Conservation (phyloP, 1,284 basidiomycete genomes). For the Omphalotus olearius region DNA sequence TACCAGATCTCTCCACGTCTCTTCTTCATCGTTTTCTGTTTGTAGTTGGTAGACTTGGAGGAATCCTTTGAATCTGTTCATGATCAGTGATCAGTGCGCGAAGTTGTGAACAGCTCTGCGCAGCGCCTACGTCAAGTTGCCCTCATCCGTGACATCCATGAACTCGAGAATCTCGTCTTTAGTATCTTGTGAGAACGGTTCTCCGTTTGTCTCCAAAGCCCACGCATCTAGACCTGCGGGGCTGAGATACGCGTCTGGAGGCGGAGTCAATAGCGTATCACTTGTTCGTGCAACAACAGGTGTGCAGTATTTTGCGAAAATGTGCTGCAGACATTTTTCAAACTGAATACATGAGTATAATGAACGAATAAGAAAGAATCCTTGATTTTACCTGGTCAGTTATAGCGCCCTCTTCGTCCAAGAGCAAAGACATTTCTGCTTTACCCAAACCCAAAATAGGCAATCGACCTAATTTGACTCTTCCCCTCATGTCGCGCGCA, state of each 20-base stretch:
- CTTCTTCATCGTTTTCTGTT: slow-evolving; percentile 77
- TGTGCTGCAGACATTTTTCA: slow-evolving; percentile 60
- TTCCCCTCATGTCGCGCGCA: slow-evolving; percentile 30
- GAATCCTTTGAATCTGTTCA: slow-evolving; percentile 66
- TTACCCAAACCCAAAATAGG: not conserved
- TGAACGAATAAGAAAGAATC: not conserved
- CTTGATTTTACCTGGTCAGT: slow-evolving; percentile 47
- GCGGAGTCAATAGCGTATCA: slow-evolving; percentile 10
- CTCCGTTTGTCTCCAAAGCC: slow-evolving; percentile 74
- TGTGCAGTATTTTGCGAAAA: slow-evolving; percentile 70
- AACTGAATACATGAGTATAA: slow-evolving; percentile 35
- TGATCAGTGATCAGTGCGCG: not conserved
- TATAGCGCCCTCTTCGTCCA: slow-evolving; percentile 63
- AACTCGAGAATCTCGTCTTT: slow-evolving; percentile 74
- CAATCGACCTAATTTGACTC: not conserved
- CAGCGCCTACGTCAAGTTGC: slow-evolving; percentile 63
- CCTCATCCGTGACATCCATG: slow-evolving; percentile 67
- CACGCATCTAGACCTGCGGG: slow-evolving; percentile 62
- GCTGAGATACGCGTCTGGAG: slow-evolving; percentile 36
- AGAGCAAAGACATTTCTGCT: slow-evolving; percentile 26
- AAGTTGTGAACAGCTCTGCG: slow-evolving; percentile 2
- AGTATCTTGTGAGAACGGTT: slow-evolving; percentile 65
- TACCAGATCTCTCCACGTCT: slow-evolving; percentile 78
- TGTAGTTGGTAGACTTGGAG: slow-evolving; percentile 77
- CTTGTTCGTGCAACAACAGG: slow-evolving; percentile 29